Evolutionary conservation across 768 basidiomycete genomes (phyloP).

Genomic region (Clitopilus passeckerianus): DNA sequence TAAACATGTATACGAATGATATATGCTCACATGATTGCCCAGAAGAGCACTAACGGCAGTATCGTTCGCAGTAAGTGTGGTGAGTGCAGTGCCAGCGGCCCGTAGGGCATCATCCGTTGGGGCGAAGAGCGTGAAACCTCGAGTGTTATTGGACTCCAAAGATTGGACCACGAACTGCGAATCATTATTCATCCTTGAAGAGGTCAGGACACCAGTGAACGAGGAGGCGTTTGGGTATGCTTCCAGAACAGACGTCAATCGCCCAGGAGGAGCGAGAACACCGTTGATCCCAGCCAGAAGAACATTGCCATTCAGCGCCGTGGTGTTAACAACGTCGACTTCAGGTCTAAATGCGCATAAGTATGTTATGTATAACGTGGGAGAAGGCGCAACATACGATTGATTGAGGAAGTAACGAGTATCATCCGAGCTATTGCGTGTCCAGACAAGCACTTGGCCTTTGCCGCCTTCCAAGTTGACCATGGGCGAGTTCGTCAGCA

Average conservation of each 20-base stretch:
- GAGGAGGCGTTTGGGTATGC: background rate
- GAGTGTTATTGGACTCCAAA: conserved; percentile 25
- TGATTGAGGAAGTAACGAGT: conserved; percentile 46
- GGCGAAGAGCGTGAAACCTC: conserved; percentile 65
- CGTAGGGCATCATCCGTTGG: conserved; percentile 50
- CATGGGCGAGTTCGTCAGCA: conserved; percentile 43
- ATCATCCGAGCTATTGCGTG: conserved; percentile 26
- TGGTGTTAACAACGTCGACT: conserved; percentile 30
- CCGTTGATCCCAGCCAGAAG: conserved; percentile 43
- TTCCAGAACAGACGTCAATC: conserved; percentile 34
- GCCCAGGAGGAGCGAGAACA: conserved; percentile 49
- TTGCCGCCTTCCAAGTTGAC: conserved; percentile 55
- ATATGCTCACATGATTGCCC: conserved; percentile 52
- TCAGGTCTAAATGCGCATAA: conserved; percentile 5
- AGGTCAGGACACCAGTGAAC: background rate
- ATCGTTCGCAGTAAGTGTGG: conserved; percentile 34
- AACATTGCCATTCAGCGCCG: conserved; percentile 28
- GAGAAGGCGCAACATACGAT: conserved; percentile 22
- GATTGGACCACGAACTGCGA: conserved; percentile 10
- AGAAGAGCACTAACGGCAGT: conserved; percentile 42
- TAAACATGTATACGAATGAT: background rate
- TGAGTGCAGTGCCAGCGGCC: conserved; percentile 24
- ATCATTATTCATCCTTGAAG: background rate
- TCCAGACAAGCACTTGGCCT: conserved; percentile 52
- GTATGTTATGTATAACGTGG: background rate